A percentile compares a stretch with the other conserved stretches of the same genome.
Evolutionary conservation across 495 filamentous ascomycete genomes (phyloP).

Genomic region (Penicillium parvum): DNA sequence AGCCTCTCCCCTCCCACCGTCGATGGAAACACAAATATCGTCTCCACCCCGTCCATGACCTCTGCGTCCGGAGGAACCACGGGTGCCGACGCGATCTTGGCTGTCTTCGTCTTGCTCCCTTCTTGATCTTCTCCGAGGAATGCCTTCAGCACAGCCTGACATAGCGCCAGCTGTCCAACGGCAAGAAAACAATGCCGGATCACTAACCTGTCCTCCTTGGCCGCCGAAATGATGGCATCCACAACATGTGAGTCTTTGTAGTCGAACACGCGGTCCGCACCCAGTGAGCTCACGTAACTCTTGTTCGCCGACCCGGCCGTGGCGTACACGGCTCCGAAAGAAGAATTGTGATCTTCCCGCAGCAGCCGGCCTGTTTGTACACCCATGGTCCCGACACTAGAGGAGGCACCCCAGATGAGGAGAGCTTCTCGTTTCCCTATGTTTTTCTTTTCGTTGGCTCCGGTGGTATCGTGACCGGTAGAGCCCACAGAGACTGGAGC

Average conservation of each 20-base stretch:
- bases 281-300: slow-evolving; percentile 41
- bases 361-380: slow-evolving; percentile 41
- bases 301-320: slow-evolving; percentile 45
- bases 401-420: slow-evolving; percentile 47
- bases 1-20: slow-evolving; percentile 27
- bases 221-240: slow-evolving; percentile 38
- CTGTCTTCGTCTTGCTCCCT: slow-evolving; percentile 7
- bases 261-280: slow-evolving; percentile 48
- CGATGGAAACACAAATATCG: slow-evolving; percentile 36
- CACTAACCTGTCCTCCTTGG: slow-evolving; percentile 33
- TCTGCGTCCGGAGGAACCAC: slow-evolving; percentile 25
- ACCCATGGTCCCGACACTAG: slow-evolving; percentile 41
- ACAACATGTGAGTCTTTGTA: slow-evolving; percentile 44
- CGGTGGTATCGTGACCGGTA: background rate
- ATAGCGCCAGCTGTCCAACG: slow-evolving; percentile 26
- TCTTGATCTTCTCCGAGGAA: slow-evolving; percentile 20
- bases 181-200: slow-evolving; percentile 42
- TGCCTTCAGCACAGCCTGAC: slow-evolving; percentile 36
- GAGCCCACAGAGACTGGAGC: background rate
- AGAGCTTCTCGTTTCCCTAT: slow-evolving; percentile 26
- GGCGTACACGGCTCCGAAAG: slow-evolving; percentile 38
- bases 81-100: slow-evolving; percentile 38
- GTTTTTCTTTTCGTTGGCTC: background rate
- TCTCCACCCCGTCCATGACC: slow-evolving; percentile 34
- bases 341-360: slow-evolving; percentile 25